Conservation (phyloP, 805 yeast genomes). For the Candida schatavii region DNA sequence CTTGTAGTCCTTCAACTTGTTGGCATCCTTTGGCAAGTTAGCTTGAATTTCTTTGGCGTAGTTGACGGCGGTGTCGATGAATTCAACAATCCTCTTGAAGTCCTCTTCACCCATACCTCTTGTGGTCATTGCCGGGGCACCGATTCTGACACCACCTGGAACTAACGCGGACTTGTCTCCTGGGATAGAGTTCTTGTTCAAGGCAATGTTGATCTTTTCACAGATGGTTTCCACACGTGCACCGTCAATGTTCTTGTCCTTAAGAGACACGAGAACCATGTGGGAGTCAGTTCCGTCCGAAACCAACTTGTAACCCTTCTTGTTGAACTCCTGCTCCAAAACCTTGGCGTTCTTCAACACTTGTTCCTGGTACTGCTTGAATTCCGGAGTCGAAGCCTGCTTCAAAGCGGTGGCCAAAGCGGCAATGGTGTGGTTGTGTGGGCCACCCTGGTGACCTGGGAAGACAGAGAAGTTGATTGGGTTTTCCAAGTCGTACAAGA, state of each 20-base stretch:
- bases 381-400: slow-evolving; percentile 88
- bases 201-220: slow-evolving; percentile 89
- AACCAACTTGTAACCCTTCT: slow-evolving; percentile 73
- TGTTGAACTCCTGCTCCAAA: slow-evolving; percentile 65
- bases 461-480: slow-evolving; percentile 94
- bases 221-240: slow-evolving; percentile 91
- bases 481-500: slow-evolving; percentile 82
- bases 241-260: slow-evolving; percentile 83
- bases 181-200: slow-evolving; percentile 94
- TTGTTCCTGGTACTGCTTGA: slow-evolving; percentile 76
- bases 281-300: slow-evolving; percentile 95
- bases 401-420: slow-evolving; percentile 94
- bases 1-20: slow-evolving; percentile 95
- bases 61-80: slow-evolving; percentile 75
- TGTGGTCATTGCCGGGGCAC: slow-evolving; percentile 98
- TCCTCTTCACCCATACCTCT: slow-evolving; percentile 83
- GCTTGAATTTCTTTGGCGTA: slow-evolving; percentile 75
- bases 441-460: slow-evolving; percentile 99
- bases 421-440: slow-evolving; percentile 96
- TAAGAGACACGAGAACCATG: slow-evolving; percentile 79
- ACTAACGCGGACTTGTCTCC: slow-evolving; percentile 94
- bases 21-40: slow-evolving; percentile 84
- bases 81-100: slow-evolving; percentile 75
- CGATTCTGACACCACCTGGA: slow-evolving; percentile 95
- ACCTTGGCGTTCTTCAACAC: slow-evolving; percentile 80